Base-by-base conservation (phyloP, 805 yeast genomes). In the Wickerhamomyces queroliae region DNA sequence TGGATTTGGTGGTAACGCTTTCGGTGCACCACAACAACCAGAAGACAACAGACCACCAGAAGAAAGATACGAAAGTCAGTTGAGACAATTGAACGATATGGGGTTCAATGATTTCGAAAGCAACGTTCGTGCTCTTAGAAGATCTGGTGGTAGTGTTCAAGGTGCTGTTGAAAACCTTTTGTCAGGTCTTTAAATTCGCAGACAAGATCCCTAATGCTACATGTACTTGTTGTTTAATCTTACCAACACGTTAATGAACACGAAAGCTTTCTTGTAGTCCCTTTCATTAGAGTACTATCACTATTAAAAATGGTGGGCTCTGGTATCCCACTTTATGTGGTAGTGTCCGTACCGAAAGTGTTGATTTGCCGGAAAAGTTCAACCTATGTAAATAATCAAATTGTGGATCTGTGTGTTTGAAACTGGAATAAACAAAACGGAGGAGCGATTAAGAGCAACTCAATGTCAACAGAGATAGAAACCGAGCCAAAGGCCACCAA, bases 101-200 rank as follows among this genome's bases (percentile, higher is more conserved):
- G 93, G 93, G 7, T 91, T 91, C 66, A 78, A 76, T 49, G 97
- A 91, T 50, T 91, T 91, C 58, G 98, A 91, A 50, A 74, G 86
- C 50, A 93, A 93, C 56, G 89, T 93, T 19, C 80, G 79, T 22
- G 98, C 98, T 2, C 72, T 93, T 53, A 79, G 97, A 67, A 79
- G 98, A 64, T 79, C 91, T 40, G 99, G 99, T 25, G 99, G 99
- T 8, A 86, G 90, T 46, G 97, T 91, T 20, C 96, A 91, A 65
- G 97, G 97, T 34, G 99, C 99, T 10, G 71, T 91, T 37, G 97
- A 91, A 62, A 85, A 87, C 39, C 67, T 90, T 51, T 71, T 90
- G 42, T 83, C 73, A 45, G 85, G 84, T 21, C 36, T 44, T 9
- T 37, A 16, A 19, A 15, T 29, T n/a, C 18, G 33, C 16, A 17